Conservation (phyloP, 495 filamentous ascomycete species). For the Hypoxylon lienhwacheense region DNA sequence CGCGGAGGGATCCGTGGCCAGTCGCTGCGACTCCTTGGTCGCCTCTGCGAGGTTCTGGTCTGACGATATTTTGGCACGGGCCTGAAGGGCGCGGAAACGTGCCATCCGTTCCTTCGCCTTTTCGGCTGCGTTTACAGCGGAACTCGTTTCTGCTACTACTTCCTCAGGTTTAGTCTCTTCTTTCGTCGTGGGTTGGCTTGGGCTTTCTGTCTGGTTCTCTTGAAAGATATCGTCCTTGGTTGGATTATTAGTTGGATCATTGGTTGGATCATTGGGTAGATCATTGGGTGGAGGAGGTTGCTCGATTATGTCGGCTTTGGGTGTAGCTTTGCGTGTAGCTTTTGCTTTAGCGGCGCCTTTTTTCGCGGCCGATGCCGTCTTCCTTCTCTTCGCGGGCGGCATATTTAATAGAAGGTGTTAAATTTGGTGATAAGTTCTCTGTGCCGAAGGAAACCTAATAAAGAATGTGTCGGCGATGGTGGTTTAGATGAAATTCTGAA, state of each 20-base stretch:
- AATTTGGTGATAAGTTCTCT: neutral
- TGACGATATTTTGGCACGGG: conserved; percentile 76
- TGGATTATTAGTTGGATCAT: no score
- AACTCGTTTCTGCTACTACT: conserved; percentile 11
- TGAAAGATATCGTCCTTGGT: conserved; percentile 14
- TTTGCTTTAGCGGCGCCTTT: conserved; percentile 12
- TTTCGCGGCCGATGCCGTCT: conserved; percentile 39
- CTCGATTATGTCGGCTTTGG: conserved; percentile 18
- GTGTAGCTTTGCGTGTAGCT: conserved; percentile 8
- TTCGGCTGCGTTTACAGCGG: conserved; percentile 43
- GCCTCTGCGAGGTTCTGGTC: conserved; percentile 83
- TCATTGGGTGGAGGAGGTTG: no score
- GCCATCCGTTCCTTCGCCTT: conserved; percentile 61
- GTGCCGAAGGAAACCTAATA: neutral
- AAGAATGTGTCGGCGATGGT: neutral
- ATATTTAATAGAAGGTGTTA: conserved; percentile 14
- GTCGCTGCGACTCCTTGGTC: conserved; percentile 76
- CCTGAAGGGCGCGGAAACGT: conserved; percentile 83
- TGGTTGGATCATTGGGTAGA: no score
- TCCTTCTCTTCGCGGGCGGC: conserved; percentile 56
- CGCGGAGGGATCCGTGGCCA: conserved; percentile 72
- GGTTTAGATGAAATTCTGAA: neutral
- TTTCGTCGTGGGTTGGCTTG: conserved; percentile 9
- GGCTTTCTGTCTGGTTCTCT: conserved; percentile 20
- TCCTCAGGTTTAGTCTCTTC: conserved; percentile 12